phyloP scores from a whole-genome alignment of 805 yeast species.

The Suhomyces sp. region DNA sequence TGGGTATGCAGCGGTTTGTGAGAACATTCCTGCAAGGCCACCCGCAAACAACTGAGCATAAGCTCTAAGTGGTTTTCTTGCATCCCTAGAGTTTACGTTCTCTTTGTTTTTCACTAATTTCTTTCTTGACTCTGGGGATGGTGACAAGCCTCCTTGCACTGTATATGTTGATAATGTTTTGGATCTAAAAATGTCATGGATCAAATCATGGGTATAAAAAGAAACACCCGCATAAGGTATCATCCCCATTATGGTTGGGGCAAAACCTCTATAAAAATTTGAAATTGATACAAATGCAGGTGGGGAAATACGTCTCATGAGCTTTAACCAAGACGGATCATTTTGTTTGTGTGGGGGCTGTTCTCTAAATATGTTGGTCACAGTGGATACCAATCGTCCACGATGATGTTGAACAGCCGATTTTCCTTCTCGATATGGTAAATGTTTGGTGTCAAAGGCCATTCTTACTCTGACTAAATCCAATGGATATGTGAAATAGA shows the following conservation, averaged over 20 bases:
- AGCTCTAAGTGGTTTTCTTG: conserved; percentile 68
- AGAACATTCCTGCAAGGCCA: conserved; percentile 91
- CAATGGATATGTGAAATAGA: conserved; percentile 86
- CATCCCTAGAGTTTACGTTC: conserved; percentile 32
- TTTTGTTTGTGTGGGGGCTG: conserved; percentile 33
- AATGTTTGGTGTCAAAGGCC: conserved; percentile 73
- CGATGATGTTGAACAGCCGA: conserved; percentile 23
- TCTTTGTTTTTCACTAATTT: conserved; percentile 11
- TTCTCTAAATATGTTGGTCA: conserved; percentile 32
- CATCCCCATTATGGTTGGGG: conserved; percentile 94
- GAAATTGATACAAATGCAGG: conserved; percentile 36
- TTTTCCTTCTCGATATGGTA: conserved; percentile 24
- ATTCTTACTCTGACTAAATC: conserved; percentile 87
- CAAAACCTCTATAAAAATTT: conserved; percentile 91
- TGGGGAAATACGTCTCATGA: conserved; percentile 34
- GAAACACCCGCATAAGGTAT: conserved; percentile 98
- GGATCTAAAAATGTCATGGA: conserved; percentile 85
- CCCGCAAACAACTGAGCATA: conserved; percentile 96
- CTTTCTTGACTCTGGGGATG: conserved; percentile 6
- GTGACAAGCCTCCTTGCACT: conserved; percentile 21
- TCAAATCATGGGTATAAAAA: conserved; percentile 86
- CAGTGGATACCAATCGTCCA: conserved; percentile 34
- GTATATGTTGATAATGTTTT: conserved; percentile 53
- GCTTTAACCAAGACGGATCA: conserved; percentile 40
- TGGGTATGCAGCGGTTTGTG: conserved; percentile 97